Evolutionary conservation across 257 asterid genomes (phyloP), one percentile per base, ranked within the genome.

Genomic region (Echium plantagineum): DNA sequence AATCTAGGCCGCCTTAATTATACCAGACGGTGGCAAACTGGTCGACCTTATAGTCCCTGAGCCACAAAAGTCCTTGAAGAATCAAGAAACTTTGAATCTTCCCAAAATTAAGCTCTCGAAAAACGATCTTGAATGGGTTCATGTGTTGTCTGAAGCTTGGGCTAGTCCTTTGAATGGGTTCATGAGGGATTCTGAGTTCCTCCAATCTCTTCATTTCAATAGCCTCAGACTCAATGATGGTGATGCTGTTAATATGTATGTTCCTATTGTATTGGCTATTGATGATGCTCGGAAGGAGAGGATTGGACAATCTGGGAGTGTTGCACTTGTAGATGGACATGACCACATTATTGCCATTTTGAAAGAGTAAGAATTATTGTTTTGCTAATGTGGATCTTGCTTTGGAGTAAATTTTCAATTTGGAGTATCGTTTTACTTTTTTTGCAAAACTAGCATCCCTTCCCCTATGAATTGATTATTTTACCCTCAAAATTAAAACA

Each of bases 101-200:
- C 98, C 95, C 12, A 65, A 68, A 64, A 81, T 91, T 58, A 69
- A 70, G 75, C 84, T 91, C 69, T 79, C 97, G 26, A 56, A 21
- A 64, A 80, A 84, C 21, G 98, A 93, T 58, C 86, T 88, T 15
- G 89, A 93, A 55, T 93, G 98, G 98, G 90, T 93, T 51, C 98
- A 93, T 68, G 96, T 93, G 64, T 84, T 93, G 68, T 84, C 97
- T 60, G 97, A 88, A 74, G 98, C 95, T 51, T 91, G 98, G 97
- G 98, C 98, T 4, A 88, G 95, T 79, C 98, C 98, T 2, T 75
- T 93, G 77, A 77, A 74, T 68, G 98, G 98, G 5, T 93, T 89
- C 68, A 88, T 93, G 97, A 74, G 89, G 82, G 94, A 93, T 76
- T 67, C 86, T 31, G 94, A 93, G 98, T 88, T 82, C 94, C 94